A percentile compares a stretch with the other conserved stretches of the same genome.
phyloP scores from a whole-genome alignment of 2,329 filamentous ascomycete species.

The Celoporthe dispersa region DNA sequence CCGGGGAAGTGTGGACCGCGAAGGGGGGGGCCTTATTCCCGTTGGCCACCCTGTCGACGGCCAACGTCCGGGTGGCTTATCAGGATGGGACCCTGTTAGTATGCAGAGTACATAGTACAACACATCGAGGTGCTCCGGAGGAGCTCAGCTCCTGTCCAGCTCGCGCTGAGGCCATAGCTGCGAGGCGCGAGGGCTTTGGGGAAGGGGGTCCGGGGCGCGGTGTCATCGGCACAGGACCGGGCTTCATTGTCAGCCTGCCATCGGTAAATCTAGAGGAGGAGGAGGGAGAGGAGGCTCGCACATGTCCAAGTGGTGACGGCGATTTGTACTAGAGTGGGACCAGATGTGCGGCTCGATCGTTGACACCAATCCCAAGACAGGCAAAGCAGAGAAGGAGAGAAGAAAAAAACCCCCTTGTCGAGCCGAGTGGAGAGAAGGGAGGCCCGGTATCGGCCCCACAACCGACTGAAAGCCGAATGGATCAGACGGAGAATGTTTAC shows the following conservation, averaged over 20 bases:
- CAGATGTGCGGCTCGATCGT: constrained; percentile 21
- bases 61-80: constrained; percentile 27
- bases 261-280: not conserved
- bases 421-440: not conserved
- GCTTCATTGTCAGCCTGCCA: not conserved
- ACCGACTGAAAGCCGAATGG: constrained; percentile 19
- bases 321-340: constrained; percentile 17
- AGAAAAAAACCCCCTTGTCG: not conserved
- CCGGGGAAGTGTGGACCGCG: constrained; percentile 18
- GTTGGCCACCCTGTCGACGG: constrained; percentile 28
- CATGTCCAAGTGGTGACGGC: constrained; percentile 13
- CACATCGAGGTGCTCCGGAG: not conserved
- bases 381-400: not conserved
- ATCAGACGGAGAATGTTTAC: constrained; percentile 1
- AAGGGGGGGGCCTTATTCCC: constrained; percentile 27
- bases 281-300: not conserved
- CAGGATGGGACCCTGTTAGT: constrained; percentile 17
- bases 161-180: constrained; percentile 14
- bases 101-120: not conserved
- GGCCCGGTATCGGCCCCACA: constrained; percentile 30
- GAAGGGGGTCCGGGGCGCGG: not conserved
- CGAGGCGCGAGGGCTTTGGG: constrained; percentile 1
- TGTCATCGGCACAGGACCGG: constrained; percentile 8
- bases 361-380: constrained; percentile 9
- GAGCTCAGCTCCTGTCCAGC: not conserved